Base-by-base conservation (phyloP, 164 flowering plant genomes). In the Annona squamosa region DNA sequence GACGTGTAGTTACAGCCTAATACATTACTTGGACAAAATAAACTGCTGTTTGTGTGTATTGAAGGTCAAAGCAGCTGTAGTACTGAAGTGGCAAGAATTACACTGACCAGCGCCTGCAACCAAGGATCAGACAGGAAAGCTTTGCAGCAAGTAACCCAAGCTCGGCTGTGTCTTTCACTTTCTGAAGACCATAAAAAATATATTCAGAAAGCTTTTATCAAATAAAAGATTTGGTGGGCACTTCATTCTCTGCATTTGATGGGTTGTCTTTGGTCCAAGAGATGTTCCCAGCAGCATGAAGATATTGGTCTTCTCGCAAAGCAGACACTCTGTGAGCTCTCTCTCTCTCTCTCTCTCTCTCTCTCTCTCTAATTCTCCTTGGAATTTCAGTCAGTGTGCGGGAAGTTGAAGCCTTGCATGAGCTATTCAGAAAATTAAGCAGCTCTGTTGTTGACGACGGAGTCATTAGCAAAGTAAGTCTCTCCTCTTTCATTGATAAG, bases 371-470 rank as follows among this genome's bases (percentile, higher is more conserved):
- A 16, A 10, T 52, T 10, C 9, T 52, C 2, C 10, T 65, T 71
- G 44, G 2, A 43, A 65, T 63, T 75, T 1, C 82, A 82, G 81
- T 80, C 73, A 75, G 45, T 41, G 78, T 69, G 66, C 75, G 37
- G 44, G 82, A 80, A 52, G 48, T 80, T 9, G 68, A 79, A 73
- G 75, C 77, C 18, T 73, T 82, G 70, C 72, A 79, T 62, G 80
- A 71, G 57, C 73, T 84, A 71, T 82, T 84, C 79, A 79, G 5
- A 74, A 84, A 81, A 74, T 67, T 79, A 74, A 82, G 85, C 80
- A 77, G 79, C 62, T 82, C 82, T 1, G 9, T 82, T 46, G 63
- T 74, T 41, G 80, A 79, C 67, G 82, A 82, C 63, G 85, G 79
- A 46, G 16, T 74, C 7, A 79, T 82, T 66, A 75, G 79, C 80